phyloP scores from a whole-genome alignment of 2,329 filamentous ascomycete species.

The Shiraia sp. region DNA sequence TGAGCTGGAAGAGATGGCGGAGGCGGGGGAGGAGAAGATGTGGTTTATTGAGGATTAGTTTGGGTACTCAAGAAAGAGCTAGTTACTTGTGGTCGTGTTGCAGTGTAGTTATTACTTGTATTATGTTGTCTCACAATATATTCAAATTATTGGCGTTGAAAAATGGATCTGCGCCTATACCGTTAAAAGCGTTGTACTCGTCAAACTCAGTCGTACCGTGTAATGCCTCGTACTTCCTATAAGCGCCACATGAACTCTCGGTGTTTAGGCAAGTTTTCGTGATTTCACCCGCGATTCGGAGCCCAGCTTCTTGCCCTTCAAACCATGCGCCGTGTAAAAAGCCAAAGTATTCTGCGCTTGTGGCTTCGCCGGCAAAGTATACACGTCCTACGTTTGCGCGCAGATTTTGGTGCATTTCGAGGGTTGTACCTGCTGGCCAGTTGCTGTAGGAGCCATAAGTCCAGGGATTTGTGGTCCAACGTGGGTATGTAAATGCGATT shows the following conservation, averaged over 20 bases:
- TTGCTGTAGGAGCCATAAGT: conserved; percentile 67
- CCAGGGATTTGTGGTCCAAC: conserved; percentile 59
- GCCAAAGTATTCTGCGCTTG: conserved; percentile 65
- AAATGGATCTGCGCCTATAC: conserved; percentile 33
- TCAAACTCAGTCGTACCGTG: conserved; percentile 33
- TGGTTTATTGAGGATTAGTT: too few species aligned
- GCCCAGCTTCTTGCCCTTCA: conserved; percentile 38
- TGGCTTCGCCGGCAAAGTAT: conserved; percentile 69
- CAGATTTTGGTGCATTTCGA: conserved; percentile 70
- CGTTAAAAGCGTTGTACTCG: conserved; percentile 37
- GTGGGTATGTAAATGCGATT: conserved; percentile 63
- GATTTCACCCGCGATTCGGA: conserved; percentile 35
- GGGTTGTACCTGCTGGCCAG: conserved; percentile 66
- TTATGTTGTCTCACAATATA: too few species aligned
- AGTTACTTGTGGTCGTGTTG: too few species aligned
- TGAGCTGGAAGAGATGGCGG: too few species aligned
- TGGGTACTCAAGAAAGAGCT: too few species aligned
- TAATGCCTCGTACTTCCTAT: conserved; percentile 33
- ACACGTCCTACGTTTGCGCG: conserved; percentile 65
- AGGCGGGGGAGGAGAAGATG: too few species aligned
- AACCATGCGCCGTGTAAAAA: conserved; percentile 60
- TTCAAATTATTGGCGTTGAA: conserved; percentile 15
- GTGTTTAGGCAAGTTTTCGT: conserved; percentile 27
- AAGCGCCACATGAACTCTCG: conserved; percentile 30
- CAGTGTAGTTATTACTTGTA: too few species aligned